Base-by-base conservation (phyloP, 1,284 basidiomycete genomes). In the Ceratobasidium theobromae region DNA sequence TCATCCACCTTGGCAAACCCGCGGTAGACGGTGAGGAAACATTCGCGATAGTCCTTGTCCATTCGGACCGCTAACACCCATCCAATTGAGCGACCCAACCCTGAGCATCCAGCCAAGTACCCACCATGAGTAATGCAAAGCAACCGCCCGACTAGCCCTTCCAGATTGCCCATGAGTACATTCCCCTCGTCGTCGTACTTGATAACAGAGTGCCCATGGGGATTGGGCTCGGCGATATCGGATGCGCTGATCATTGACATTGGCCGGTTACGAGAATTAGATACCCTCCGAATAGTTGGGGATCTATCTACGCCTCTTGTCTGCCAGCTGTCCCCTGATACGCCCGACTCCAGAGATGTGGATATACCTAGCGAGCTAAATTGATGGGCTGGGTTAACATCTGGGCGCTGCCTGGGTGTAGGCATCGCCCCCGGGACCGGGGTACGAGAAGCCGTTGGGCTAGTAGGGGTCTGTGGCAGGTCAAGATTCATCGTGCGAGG, bases 11-110 rank as follows among this genome's bases (percentile, higher is more conserved):
- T 49, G 11, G 58, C 58, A 18, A 62, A 62, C 25, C 58, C 58
- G 18, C 58, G 58, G n/a, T 62, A 62, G 0, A 62, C 58, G 4
- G 46, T 62, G 25, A 62, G 48, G 35, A 62, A 62, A 16, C 58
- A 62, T 16, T 51, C 35, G 25, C 58, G 46, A 27, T 51, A 62
- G 14, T 62, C 46, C 14, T 62, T 33, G 48, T 62, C 46, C 48
- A 62, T 62, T n/a, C 23, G 14, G 12, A 14, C 11, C 8, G 58
- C 48, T 62, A 18, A 27, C 27, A 52, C 12, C 8, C 9, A 8
- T 38, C 16, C 16, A 38, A 38, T 38, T 8, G 8, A 16, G 16
- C 9, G 8, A 16, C 16, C 35, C 35, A 38, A 38, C 9, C 16
- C 16, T 38, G 35, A 8, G 16, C 35, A 8, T 8, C 8, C 35